Evolutionary conservation across 495 filamentous ascomycete genomes (phyloP), one percentile per base, ranked within the genome.

Genomic region (Tuber magnatum): DNA sequence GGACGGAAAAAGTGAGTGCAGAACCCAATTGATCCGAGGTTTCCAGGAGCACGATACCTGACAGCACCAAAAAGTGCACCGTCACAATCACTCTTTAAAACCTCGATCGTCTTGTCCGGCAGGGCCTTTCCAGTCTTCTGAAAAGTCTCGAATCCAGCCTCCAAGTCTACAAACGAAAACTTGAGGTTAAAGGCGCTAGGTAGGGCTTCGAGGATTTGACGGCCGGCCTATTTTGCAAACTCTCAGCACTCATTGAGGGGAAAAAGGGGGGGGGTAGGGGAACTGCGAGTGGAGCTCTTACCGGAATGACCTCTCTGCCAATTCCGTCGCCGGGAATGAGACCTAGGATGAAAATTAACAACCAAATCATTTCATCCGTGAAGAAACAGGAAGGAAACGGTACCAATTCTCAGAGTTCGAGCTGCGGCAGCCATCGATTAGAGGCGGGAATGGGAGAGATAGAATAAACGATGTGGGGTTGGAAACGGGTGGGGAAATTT

Each of bases 241-340:
- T 56, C 88, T 88, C 16, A 72, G 35, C 43, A 51, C 71, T 75
- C 71, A 77, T 28, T 71, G 39, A 71, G 74, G 65, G 41, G 65
- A 69, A 70, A 69, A 46, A 65, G 69, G 51, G 43, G 88, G 87
- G 46, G 22, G n/a, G n/a, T 4, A 22, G 22, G 24, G 1, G n/a
- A 20, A 35, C 35, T 35, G 56, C 14, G 28, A 28, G n/a, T 16
- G 28, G 56, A 4, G 56, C 28, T 35, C 77, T 71, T 70, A 79
- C 77, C 78, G 96, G 96, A 85, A 99, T 97, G 84, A 99, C 95
- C 86, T 99, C 95, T 82, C 92, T 92, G 84, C 95, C 95, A 85
- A 99, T 99, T 84, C 95, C 95, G 86, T 99, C 95, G 83, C 95
- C 95, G 84, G 95, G 93, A 81, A 98, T 97, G 83, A 99, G 91